Percentiles rank a stretch among this genome's conserved stretches.
Evolutionary conservation across 169 alveolate species (phyloP).

Genomic region (Prorocentrum cordatum): DNA sequence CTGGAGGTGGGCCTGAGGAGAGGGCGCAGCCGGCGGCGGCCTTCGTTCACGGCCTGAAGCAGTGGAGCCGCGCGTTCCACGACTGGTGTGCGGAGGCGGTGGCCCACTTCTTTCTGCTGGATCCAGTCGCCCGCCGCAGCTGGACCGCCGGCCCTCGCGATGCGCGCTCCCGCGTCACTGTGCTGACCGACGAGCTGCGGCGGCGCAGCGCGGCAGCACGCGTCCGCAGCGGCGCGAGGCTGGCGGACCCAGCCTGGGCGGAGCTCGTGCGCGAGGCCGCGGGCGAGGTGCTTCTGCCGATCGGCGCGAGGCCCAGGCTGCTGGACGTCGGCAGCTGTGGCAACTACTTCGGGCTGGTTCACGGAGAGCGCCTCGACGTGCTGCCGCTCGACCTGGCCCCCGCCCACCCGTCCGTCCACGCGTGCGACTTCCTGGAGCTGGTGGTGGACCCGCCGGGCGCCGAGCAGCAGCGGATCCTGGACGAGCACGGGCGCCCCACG

Average conservation of each 20-base stretch:
- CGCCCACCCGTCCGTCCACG: constrained; percentile 17
- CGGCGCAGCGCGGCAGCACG: not conserved
- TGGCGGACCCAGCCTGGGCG: not conserved
- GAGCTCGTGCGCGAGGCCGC: not conserved
- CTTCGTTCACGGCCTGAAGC: constrained; percentile 43
- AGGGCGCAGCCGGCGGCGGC: constrained; percentile 34
- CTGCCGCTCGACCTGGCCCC: constrained; percentile 49
- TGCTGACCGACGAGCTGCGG: constrained; percentile 23
- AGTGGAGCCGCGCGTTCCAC: constrained; percentile 48
- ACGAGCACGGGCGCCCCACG: not conserved
- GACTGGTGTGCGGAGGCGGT: constrained; percentile 8
- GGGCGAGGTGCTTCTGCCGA: not conserved
- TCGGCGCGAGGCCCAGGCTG: not conserved
- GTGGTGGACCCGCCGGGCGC: not conserved
- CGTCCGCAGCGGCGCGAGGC: not conserved
- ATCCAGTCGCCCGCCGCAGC: not conserved
- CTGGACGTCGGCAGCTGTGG: constrained; percentile 50
- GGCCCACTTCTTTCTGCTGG: not conserved
- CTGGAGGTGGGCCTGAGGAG: not conserved
- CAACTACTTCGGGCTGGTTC: constrained; percentile 12
- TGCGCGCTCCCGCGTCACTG: constrained; percentile 12
- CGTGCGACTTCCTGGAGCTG: constrained; percentile 19
- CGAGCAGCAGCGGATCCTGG: not conserved
- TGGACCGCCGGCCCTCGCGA: constrained; percentile 21
- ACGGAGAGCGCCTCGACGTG: not conserved